Conservation (phyloP, 331 rosid species). For the Quercus lobata region DNA sequence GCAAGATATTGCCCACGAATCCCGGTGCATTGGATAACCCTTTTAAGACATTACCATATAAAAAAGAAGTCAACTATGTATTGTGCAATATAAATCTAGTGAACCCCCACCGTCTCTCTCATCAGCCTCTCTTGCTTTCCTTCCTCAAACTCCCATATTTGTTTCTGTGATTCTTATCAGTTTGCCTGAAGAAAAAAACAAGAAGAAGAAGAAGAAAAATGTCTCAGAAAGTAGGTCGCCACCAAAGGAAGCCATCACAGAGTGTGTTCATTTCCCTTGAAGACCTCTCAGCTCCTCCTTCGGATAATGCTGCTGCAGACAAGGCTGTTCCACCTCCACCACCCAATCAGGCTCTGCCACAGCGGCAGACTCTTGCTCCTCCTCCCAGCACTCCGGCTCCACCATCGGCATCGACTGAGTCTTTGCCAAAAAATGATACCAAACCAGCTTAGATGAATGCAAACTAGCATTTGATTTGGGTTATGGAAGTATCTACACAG, state of each 20-base stretch:
- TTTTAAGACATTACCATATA: background rate
- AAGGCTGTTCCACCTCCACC: background rate
- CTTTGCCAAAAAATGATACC: background rate
- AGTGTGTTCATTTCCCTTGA: constrained; percentile 14
- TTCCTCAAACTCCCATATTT: background rate
- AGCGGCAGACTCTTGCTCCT: background rate
- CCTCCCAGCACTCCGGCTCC: background rate
- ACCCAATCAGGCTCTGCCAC: background rate
- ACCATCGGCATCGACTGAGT: background rate
- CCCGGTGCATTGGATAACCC: background rate
- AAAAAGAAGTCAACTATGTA: background rate
- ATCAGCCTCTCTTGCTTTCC: background rate
- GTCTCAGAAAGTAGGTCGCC: constrained; percentile 17
- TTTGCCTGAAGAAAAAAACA: background rate
- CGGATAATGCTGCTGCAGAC: background rate
- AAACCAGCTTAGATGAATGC: background rate
- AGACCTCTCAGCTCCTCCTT: constrained; percentile 9
- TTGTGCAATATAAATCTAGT: background rate
- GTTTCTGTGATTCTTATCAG: background rate
- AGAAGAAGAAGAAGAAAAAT: background rate
- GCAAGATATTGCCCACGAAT: background rate
- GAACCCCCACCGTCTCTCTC: background rate
- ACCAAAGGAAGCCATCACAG: constrained; percentile 31
- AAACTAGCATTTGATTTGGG: too few species aligned
- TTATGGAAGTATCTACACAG: too few species aligned